phyloP scores from a whole-genome alignment of 805 yeast species.

The Cyberlindnera americana region DNA sequence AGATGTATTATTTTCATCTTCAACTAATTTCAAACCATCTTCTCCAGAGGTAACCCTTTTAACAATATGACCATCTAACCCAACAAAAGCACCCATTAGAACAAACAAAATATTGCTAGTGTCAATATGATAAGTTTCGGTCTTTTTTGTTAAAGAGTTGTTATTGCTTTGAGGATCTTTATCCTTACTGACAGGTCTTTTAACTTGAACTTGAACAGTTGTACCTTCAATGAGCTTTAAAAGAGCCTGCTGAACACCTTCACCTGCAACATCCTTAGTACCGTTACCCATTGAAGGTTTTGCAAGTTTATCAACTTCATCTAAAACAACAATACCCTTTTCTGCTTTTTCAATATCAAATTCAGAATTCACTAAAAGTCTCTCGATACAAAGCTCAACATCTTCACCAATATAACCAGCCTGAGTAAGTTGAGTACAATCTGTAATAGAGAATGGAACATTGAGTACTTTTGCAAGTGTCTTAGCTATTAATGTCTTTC shows the following conservation, averaged over 20 bases:
- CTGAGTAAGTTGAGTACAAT: slow-evolving; percentile 59
- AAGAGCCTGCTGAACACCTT: slow-evolving; percentile 61
- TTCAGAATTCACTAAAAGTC: slow-evolving; percentile 46
- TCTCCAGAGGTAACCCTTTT: slow-evolving; percentile 32
- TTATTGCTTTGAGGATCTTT: slow-evolving; percentile 30
- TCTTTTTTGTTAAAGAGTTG: slow-evolving; percentile 32
- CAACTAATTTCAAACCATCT: slow-evolving; percentile 24
- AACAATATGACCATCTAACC: slow-evolving; percentile 46
- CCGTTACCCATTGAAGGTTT: slow-evolving; percentile 45
- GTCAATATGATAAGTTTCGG: slow-evolving; percentile 45
- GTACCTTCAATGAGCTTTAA: slow-evolving; percentile 57
- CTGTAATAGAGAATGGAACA: slow-evolving; percentile 57
- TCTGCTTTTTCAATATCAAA: slow-evolving; percentile 51
- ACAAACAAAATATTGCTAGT: slow-evolving; percentile 55
- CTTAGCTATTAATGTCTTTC: slow-evolving; percentile 54
- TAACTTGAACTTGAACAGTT: slow-evolving; percentile 43
- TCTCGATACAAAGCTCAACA: slow-evolving; percentile 53
- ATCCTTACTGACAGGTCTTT: slow-evolving; percentile 36
- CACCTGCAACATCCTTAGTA: slow-evolving; percentile 58
- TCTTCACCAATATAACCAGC: slow-evolving; percentile 68
- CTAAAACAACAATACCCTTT: slow-evolving; percentile 56
- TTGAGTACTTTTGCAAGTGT: slow-evolving; percentile 49
- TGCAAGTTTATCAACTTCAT: slow-evolving; percentile 56
- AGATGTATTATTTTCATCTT: slow-evolving; percentile 6
- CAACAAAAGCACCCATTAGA: slow-evolving; percentile 61